Base-by-base conservation (phyloP, 257 asterid species). In the Solanum lycopersicoides region DNA sequence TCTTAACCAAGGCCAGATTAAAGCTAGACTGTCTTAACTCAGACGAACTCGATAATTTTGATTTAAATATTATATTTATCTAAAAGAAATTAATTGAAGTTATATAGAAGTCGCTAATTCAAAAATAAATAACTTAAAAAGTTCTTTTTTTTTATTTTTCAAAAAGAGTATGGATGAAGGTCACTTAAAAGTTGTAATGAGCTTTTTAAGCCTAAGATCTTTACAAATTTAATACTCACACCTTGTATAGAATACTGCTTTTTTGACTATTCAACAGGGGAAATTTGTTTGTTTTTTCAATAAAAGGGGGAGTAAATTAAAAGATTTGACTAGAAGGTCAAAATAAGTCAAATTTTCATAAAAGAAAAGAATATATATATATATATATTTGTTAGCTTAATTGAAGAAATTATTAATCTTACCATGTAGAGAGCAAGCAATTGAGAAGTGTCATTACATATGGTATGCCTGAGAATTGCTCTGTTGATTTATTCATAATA, bases 401-500 rank as follows among this genome's bases (percentile, higher is more conserved):
- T 35, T 25, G 11, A 69, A 66, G 41, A 53, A 85, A 53, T 6
- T 53, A 53, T 6, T 53, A 53, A 53, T 30, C 82, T 66, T 89
- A 93, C 96, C 96, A 93, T 69, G 95, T 84, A 21, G 94, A 88
- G 3, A 94, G 95, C 90, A 94, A 87, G 86, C 96, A 94, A 59
- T 93, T 94, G 89, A 94, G 96, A 82, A 94, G 88, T 32, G 96
- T 89, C 94, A 94, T 91, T 83, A 94, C 93, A 79, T 94, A 94
- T 8, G 96, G 95, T 25, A 93, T 86, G 87, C 96, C 96, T n/a
- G 96, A 94, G 88, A 94, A 94, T 73, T 94, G 93, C 85, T 94
- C 94, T 25, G 95, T 94, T 75, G 95, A 94, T 87, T 68, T 89
- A 13, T 91, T 92, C 63, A 53, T 30, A 75, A 94, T 73, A 71